Conservation (phyloP, 495 filamentous ascomycete genomes). For the Lichina pygmaea region DNA sequence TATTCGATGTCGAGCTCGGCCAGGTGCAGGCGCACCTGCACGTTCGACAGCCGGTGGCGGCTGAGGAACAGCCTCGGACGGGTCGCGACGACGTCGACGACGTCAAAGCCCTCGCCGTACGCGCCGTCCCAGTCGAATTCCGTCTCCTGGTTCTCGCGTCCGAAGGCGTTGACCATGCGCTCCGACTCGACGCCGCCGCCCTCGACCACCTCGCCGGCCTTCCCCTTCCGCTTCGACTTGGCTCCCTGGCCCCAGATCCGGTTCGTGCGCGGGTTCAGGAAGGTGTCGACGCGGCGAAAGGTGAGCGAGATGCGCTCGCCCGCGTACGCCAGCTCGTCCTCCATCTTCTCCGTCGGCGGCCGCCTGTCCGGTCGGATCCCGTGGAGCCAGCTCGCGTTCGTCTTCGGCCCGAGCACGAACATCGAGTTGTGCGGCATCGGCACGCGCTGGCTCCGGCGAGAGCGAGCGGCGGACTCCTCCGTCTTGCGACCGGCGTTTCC, state of each 20-base stretch:
- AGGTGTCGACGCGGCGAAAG: slow-evolving; percentile 77
- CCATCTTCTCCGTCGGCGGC: slow-evolving; percentile 28
- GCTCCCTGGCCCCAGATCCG: slow-evolving; percentile 88
- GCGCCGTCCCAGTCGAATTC: slow-evolving; percentile 54
- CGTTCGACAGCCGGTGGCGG: slow-evolving; percentile 24
- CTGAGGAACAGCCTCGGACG: slow-evolving; percentile 25
- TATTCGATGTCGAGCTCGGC: slow-evolving; percentile 31
- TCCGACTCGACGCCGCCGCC: slow-evolving; percentile 38
- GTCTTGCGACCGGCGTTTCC: slow-evolving; percentile 4
- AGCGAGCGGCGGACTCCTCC: slow-evolving; percentile 2
- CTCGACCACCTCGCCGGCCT: slow-evolving; percentile 36
- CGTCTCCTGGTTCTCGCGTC: slow-evolving; percentile 48
- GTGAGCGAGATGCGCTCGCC: slow-evolving; percentile 79
- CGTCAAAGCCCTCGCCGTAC: slow-evolving; percentile 71
- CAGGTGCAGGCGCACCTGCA: slow-evolving; percentile 27
- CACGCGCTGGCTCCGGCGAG: slow-evolving; percentile 33
- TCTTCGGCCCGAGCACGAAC: slow-evolving; percentile 52
- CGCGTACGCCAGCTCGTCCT: slow-evolving; percentile 38
- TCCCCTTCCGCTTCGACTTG: slow-evolving; percentile 27
- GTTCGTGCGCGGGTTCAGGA: slow-evolving; percentile 29
- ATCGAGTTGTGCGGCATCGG: slow-evolving; percentile 71
- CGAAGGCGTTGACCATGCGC: slow-evolving; percentile 50
- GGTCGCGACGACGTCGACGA: slow-evolving; percentile 41
- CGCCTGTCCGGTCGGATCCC: slow-evolving; percentile 73
- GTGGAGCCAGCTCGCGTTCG: slow-evolving; percentile 76